A percentile compares a stretch with the other conserved stretches of the same genome.
phyloP scores from a whole-genome alignment of 1,139 yeast species.

The Magnusiomyces starmeri region DNA sequence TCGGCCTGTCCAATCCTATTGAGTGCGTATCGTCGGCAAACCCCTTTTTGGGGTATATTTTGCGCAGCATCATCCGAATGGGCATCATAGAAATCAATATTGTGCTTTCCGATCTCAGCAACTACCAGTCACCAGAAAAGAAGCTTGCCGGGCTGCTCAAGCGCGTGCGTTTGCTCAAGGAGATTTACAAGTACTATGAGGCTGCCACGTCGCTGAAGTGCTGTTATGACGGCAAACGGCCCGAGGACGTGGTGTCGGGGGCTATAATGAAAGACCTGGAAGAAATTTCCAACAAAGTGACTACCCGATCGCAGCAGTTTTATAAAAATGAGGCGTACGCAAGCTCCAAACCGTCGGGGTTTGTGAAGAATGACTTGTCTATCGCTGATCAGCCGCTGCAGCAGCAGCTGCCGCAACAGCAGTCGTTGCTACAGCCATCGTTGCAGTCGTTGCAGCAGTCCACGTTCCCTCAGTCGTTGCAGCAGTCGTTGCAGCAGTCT shows the following conservation, averaged over 20 bases:
- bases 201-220: neutral
- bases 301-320: too few species aligned
- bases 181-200: neutral
- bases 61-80: neutral
- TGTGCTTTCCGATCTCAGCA: neutral
- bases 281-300: too few species aligned
- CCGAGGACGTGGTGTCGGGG: too few species aligned
- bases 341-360: too few species aligned
- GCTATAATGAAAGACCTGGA: too few species aligned
- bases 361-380: too few species aligned
- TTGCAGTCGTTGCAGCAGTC: neutral
- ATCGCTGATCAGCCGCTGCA: too few species aligned
- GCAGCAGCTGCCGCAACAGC: neutral
- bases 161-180: neutral
- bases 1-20: neutral
- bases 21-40: neutral
- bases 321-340: too few species aligned
- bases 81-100: neutral
- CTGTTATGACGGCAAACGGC: neutral
- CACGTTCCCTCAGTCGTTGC: neutral
- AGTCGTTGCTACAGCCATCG: neutral
- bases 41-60: neutral
- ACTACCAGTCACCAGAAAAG: neutral
- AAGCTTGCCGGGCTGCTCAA: neutral
- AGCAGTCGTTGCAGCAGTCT: too few species aligned